Base-by-base conservation (phyloP, 108 stramenopile species). In the Pseudonitzschia multiseries region DNA sequence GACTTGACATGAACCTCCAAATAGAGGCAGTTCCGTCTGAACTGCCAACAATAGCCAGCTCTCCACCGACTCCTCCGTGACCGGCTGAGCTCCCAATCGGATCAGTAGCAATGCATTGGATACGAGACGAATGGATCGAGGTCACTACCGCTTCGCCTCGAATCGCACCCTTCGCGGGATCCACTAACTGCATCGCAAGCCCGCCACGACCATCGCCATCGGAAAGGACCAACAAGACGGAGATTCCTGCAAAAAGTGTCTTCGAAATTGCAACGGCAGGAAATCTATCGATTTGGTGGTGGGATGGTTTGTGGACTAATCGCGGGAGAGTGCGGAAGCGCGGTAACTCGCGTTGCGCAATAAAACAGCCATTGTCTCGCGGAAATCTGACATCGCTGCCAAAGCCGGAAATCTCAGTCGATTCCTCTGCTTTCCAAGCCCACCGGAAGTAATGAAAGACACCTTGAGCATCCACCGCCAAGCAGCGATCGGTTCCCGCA, bases 1-100 rank as follows among this genome's bases (percentile, higher is more conserved):
- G 93, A 22, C 87, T 90, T n/a, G 93, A 92, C 79, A 92, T 92
- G 67, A 92, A 92, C 41, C 95, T 75, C 95, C 91, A 93, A 57
- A 96, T 69, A 9, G 86, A 88, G 33, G 87, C 84, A 57, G 79
- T 80, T 52, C 93, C 95, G 75, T 94, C 93, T 18, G 79, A 81
- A 77, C 91, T 90, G 20, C 90, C 95, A 61, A 93, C 83, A 64
- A 96, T 82, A n/a, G 89, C 88, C 15, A 96, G 78, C 70, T 93
- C 95, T 29, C 94, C 94, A 10, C 92, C 94, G 20, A 90, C 91
- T 40, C 90, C 93, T 15, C 91, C 93, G 66, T 90, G 86, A 27
- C 93, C 90, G 29, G 89, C 84, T 28, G 93, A 90, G 41, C 87
- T 90, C 52, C 95, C 90, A 26, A 94, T 89, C 0, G 91, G 90